Base-by-base conservation (phyloP, 2,329 filamentous ascomycete genomes). In the Neodidymelliopsis sp. region DNA sequence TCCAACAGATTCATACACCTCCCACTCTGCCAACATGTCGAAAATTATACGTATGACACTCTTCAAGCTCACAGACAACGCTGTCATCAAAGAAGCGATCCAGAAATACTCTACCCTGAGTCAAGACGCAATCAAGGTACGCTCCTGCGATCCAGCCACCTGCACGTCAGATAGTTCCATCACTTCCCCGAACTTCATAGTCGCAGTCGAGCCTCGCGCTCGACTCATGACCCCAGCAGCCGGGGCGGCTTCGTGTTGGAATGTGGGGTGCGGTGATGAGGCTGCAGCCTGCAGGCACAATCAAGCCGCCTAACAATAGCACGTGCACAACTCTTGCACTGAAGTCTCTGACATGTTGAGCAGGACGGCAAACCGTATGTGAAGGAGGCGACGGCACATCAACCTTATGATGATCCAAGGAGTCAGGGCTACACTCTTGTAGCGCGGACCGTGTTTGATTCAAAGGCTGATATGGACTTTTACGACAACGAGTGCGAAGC, bases 351-450 rank as follows among this genome's bases (percentile, higher is more conserved):
- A 50, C 40, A 19, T 6, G 11, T 11, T 29, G 24, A n/a, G 9
- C 23, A 90, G 88, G 81, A 88, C 61, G 87, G 85, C 54, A 84
- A 88, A 67, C 84, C 84, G 1, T 91, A 90, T 69, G 88, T 91
- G 57, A 71, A 84, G 33, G 77, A 78, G 48, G 75, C 83, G 7
- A 75, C 71, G n/a, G 84, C 81, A 11, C 81, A 81, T 23, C 70
- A 75, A 16, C 78, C 81, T 7, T 73, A 83, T 54, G 76, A 80
- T 7, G 84, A 88, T 60, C 75, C 80, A 13, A 82, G 86, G 22
- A 79, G 78, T 57, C 81, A 87, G 69, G 87, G 86, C 31, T 89
- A 80, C 75, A 89, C 84, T 6, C 63, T 90, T 42, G 78, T 83
- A 12, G 82, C 81, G 37, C 81, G 84, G 67, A 84, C 81, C 29